These are phyloP conservation scores for Podaxis carcinomalis DNA, from an alignment of 768 basidiomycete species.

Conservation along the genomic window DNA sequence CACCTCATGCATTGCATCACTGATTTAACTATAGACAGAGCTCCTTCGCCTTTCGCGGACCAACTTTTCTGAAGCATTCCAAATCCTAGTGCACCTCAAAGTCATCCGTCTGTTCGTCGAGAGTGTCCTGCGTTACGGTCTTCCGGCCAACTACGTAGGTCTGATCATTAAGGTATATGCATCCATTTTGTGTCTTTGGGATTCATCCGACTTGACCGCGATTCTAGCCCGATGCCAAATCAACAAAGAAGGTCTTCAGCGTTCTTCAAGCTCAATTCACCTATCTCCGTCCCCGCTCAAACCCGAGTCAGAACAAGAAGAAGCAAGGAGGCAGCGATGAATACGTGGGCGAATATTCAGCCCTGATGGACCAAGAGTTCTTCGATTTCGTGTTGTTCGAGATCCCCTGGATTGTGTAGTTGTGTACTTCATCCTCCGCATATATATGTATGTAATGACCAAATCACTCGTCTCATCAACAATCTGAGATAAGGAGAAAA, in stretches of 20 bases:
- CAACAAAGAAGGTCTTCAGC: conserved; percentile 72
- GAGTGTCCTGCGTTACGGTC: conserved; percentile 91
- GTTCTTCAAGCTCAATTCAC: conserved; percentile 73
- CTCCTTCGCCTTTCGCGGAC: conserved; percentile 85
- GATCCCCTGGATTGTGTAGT: conserved; percentile 83
- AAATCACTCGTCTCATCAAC: background rate
- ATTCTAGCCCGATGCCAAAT: conserved; percentile 79
- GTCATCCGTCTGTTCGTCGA: conserved; percentile 89
- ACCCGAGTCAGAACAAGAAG: conserved; percentile 40
- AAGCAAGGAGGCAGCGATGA: conserved; percentile 51
- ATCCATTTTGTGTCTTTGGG: background rate
- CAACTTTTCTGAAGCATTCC: conserved; percentile 96
- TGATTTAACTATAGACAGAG: conserved; percentile 62
- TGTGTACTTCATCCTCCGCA: conserved; percentile 19
- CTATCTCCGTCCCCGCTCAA: conserved; percentile 74
- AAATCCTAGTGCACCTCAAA: conserved; percentile 91
- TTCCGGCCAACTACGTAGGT: conserved; percentile 88
- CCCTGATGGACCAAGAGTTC: conserved; percentile 91
- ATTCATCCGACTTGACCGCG: background rate
- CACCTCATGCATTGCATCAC: background rate
- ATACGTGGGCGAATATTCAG: conserved; percentile 87
- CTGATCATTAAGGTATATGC: conserved; percentile 67
- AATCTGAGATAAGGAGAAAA: background rate
- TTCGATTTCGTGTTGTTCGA: conserved; percentile 95
- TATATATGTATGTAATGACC: background rate